phyloP scores from a whole-genome alignment of 441 rosid species.

The Pelargonium fulgidum region DNA sequence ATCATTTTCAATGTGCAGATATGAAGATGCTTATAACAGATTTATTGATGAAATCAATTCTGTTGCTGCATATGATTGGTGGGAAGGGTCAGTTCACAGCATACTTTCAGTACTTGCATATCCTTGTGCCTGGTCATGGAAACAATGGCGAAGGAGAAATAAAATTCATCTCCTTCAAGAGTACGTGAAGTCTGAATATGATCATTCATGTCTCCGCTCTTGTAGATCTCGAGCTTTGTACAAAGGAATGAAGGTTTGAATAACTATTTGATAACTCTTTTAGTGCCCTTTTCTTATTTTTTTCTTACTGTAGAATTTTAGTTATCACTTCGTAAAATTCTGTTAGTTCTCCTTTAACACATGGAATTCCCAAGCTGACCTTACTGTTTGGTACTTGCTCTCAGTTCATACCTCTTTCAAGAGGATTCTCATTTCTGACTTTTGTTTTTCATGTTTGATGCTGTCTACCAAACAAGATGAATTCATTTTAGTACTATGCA shows the following conservation, averaged over 20 bases:
- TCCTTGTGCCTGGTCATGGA: constrained; percentile 99
- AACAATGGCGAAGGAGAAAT: constrained; percentile 86
- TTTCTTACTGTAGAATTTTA: background rate
- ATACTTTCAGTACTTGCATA: constrained; percentile 84
- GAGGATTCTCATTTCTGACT: background rate
- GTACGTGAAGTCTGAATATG: constrained; percentile 91
- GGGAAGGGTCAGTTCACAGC: constrained; percentile 96
- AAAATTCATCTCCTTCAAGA: constrained; percentile 88
- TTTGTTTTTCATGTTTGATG: background rate
- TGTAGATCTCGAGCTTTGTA: constrained; percentile 96
- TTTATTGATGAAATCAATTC: constrained; percentile 94
- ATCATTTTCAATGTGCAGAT: constrained; percentile 41
- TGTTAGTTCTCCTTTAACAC: too few species aligned
- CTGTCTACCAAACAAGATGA: constrained; percentile 1
- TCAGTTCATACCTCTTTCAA: background rate
- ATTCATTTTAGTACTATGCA: background rate
- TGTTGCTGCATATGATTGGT: constrained; percentile 95
- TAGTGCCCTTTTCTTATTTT: too few species aligned
- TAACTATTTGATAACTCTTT: background rate
- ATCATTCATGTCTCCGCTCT: constrained; percentile 96
- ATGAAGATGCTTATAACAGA: constrained; percentile 95
- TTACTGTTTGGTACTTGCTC: background rate
- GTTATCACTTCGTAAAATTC: background rate
- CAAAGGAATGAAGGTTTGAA: constrained; percentile 93
- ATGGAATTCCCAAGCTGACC: background rate